Conservation (phyloP, 2,329 filamentous ascomycete species). For the Microcera coccophila region DNA sequence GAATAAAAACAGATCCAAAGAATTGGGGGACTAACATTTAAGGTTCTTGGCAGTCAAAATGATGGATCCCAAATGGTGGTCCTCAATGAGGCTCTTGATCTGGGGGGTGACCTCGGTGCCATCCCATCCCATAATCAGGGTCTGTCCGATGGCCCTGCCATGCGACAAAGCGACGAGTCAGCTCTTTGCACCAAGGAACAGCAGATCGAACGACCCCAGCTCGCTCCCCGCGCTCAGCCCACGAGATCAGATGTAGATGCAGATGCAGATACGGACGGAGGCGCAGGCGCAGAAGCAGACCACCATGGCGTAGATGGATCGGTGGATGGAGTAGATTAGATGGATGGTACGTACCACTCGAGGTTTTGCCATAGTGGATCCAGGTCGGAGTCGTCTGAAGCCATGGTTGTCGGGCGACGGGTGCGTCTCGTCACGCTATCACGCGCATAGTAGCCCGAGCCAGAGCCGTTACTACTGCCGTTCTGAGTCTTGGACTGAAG, state of each 20-base stretch:
- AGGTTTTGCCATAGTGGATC: slow-evolving; percentile 71
- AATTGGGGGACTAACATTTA: slow-evolving; percentile 62
- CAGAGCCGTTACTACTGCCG: slow-evolving; percentile 8
- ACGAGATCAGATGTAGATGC: too few species aligned
- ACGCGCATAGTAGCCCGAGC: slow-evolving; percentile 15
- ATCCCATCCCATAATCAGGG: slow-evolving; percentile 82
- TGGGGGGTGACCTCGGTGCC: slow-evolving; percentile 79
- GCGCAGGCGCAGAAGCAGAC: too few species aligned
- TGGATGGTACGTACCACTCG: slow-evolving; percentile 62
- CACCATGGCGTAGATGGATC: too few species aligned
- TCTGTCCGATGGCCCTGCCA: slow-evolving; percentile 66
- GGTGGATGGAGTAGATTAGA: too few species aligned
- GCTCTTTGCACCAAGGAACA: slow-evolving; percentile 1
- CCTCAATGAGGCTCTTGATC: slow-evolving; percentile 74
- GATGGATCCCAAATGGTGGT: slow-evolving; percentile 85
- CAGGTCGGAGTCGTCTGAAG: slow-evolving; percentile 32
- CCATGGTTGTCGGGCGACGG: slow-evolving; percentile 34
- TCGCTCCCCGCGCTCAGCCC: too few species aligned
- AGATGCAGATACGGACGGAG: too few species aligned
- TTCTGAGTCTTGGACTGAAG: slow-evolving; percentile 23
- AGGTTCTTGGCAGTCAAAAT: slow-evolving; percentile 80
- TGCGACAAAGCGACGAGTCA: slow-evolving; percentile 27
- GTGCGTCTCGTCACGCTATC: slow-evolving; percentile 24
- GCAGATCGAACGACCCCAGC: background rate
- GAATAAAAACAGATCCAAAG: background rate